phyloP scores from a whole-genome alignment of 305 asterid species.

The Vinca major region DNA sequence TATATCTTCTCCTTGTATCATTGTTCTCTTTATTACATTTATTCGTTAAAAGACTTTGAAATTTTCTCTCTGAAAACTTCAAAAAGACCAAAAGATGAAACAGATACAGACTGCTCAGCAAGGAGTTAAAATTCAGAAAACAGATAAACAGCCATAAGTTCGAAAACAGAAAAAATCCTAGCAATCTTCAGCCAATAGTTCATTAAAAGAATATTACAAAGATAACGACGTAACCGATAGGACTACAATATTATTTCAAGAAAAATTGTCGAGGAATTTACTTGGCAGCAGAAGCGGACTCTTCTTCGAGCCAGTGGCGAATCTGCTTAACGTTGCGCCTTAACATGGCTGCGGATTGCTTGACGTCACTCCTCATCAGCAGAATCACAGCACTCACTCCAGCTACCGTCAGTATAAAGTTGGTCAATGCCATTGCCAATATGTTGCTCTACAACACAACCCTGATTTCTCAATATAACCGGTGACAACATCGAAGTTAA shows the following conservation, averaged over 20 bases:
- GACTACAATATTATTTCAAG: no score
- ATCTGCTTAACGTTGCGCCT: slow-evolving; percentile 74
- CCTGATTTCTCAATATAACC: neutral
- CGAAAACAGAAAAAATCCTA: no score
- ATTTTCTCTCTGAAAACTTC: no score
- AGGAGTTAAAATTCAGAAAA: neutral
- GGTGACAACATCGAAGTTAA: neutral
- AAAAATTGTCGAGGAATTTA: slow-evolving; percentile 10
- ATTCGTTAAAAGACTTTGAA: no score
- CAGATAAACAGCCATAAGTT: neutral
- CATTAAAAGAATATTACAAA: neutral
- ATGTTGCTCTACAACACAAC: slow-evolving; percentile 4
- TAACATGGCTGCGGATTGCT: slow-evolving; percentile 70
- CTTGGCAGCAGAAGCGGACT: slow-evolving; percentile 64
- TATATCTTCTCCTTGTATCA: neutral
- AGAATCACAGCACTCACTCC: slow-evolving; percentile 68
- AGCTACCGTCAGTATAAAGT: slow-evolving; percentile 69
- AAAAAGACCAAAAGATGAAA: neutral
- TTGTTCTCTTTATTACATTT: no score
- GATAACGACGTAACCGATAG: neutral
- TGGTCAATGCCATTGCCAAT: slow-evolving; percentile 58
- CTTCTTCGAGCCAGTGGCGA: slow-evolving; percentile 85
- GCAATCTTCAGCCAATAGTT: neutral
- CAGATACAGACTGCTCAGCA: neutral
- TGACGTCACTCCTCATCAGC: slow-evolving; percentile 73